phyloP scores from a whole-genome alignment of 2,329 filamentous ascomycete genomes.

The Didymella segeticola region DNA sequence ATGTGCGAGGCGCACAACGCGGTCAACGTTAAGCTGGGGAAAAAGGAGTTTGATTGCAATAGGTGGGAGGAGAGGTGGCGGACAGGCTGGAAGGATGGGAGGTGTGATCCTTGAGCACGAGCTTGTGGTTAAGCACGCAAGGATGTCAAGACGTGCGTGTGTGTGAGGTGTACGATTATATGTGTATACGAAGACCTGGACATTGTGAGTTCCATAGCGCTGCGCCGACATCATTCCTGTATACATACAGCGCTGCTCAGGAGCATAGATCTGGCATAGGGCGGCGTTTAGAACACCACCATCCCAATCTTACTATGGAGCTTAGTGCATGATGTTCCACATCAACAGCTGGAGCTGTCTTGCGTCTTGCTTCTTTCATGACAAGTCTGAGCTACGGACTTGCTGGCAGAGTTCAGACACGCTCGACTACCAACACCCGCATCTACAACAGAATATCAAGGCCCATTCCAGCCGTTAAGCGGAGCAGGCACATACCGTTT shows the following conservation, averaged over 20 bases:
- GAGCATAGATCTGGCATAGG: slow-evolving; percentile 19
- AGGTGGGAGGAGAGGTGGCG: slow-evolving; percentile 95
- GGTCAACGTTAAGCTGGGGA: slow-evolving; percentile 88
- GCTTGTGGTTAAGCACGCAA: too few species aligned
- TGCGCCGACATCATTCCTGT: neutral
- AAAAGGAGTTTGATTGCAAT: slow-evolving; percentile 86
- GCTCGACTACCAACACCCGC: neutral
- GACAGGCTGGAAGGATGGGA: slow-evolving; percentile 80
- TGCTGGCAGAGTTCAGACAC: neutral
- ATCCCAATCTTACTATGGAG: neutral
- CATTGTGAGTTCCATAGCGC: neutral
- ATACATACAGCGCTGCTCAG: neutral
- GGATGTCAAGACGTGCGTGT: too few species aligned
- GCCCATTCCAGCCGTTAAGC: neutral
- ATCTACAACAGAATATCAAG: slow-evolving; percentile 11
- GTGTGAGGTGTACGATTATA: slow-evolving; percentile 10
- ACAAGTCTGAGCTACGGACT: neutral
- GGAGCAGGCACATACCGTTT: neutral
- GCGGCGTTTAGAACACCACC: slow-evolving; percentile 12
- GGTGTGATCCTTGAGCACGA: slow-evolving; percentile 61
- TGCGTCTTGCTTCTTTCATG: neutral
- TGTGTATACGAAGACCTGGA: neutral
- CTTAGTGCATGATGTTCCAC: too few species aligned
- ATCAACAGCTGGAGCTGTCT: neutral
- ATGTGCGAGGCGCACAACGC: slow-evolving; percentile 87